A percentile compares a stretch with the other conserved stretches of the same genome.
Conservation (phyloP, 768 basidiomycete genomes). For the Tephrocybe sp. region DNA sequence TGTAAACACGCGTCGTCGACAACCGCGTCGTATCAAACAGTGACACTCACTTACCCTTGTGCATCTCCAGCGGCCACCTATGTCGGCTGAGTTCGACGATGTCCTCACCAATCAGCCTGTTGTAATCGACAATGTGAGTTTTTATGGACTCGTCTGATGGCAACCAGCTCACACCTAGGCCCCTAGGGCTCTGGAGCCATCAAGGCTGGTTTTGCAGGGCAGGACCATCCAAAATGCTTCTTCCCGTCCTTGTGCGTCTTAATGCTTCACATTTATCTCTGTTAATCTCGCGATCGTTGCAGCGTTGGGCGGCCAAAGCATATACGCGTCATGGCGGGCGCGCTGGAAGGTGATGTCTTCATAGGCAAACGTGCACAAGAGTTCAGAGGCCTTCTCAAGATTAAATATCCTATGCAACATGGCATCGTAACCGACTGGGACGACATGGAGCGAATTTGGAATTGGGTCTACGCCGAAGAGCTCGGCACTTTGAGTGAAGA, state of each 20-base stretch:
- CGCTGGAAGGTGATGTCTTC: conserved; percentile 93
- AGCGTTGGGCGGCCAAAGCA: conserved; percentile 98
- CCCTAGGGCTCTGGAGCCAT: conserved; percentile 94
- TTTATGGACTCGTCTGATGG: conserved; percentile 10
- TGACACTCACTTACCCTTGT: background rate
- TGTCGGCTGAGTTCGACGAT: conserved; percentile 89
- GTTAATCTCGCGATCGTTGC: conserved; percentile 22
- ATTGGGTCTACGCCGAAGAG: conserved; percentile 95
- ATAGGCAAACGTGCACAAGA: conserved; percentile 96
- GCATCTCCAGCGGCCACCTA: conserved; percentile 25
- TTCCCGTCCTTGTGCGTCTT: conserved; percentile 94
- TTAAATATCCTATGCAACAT: conserved; percentile 99
- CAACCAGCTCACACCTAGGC: conserved; percentile 24
- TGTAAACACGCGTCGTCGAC: conserved; percentile 4
- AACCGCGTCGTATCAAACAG: conserved; percentile 12
- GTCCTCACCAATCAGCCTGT: conserved; percentile 98
- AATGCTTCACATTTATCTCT: conserved; percentile 32
- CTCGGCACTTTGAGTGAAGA: conserved; percentile 95
- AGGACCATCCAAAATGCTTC: conserved; percentile 99
- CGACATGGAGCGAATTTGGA: conserved; percentile 99
- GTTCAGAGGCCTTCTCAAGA: conserved; percentile 91
- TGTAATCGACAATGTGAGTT: conserved; percentile 93
- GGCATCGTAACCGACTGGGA: conserved; percentile 99
- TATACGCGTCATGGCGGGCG: conserved; percentile 96
- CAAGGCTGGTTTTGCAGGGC: conserved; percentile 98